A percentile compares a stretch with the other conserved stretches of the same genome.
Conservation (phyloP, 345 rosid species). For the Lumnitzera littorea region DNA sequence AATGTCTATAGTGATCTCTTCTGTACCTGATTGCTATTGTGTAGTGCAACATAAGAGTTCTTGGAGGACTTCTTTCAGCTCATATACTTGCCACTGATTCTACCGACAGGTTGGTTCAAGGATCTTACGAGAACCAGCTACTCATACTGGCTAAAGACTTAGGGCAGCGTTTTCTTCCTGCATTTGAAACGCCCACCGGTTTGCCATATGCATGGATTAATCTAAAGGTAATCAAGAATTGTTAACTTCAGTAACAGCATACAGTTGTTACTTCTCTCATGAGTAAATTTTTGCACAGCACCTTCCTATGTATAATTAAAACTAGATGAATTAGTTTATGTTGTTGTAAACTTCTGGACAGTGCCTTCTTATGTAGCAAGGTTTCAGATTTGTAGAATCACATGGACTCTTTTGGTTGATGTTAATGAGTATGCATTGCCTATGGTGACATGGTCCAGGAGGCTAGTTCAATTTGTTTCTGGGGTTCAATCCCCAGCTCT, state of each 20-base stretch:
- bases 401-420: too few species aligned
- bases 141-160: conserved; percentile 77
- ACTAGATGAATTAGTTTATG: too few species aligned
- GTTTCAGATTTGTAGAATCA: too few species aligned
- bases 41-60: conserved; percentile 98
- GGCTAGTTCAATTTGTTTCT: too few species aligned
- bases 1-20: conserved; percentile 20
- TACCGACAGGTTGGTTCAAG: conserved; percentile 60
- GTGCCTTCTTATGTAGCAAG: too few species aligned
- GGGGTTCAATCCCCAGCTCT: too few species aligned
- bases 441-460: too few species aligned
- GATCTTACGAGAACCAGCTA: conserved; percentile 72
- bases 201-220: conserved; percentile 96
- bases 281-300: too few species aligned
- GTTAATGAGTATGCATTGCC: too few species aligned
- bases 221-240: conserved; percentile 51
- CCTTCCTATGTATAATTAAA: too few species aligned
- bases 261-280: not conserved
- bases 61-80: conserved; percentile 98
- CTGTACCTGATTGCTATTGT: conserved; percentile 25
- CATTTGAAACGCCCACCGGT: conserved; percentile 84
- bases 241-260: not conserved
- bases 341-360: too few species aligned
- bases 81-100: conserved; percentile 97
- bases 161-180: conserved; percentile 78